Evolutionary conservation across 179 eudicot species (phyloP), one percentile per base, ranked within the genome.

Genomic region (Drosera spatulata): DNA sequence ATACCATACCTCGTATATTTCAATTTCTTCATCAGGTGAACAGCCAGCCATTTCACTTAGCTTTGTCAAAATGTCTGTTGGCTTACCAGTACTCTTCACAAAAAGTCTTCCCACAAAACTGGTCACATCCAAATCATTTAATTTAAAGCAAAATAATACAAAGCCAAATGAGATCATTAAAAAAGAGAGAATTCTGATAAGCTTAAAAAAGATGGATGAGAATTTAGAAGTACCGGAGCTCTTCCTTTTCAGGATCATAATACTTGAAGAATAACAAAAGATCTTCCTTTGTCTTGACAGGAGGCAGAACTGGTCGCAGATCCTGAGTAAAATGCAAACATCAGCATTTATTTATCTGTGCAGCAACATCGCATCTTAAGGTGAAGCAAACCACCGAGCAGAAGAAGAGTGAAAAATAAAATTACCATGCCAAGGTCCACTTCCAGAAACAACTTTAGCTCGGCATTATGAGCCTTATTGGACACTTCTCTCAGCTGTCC

Each of bases 31-130:
- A 64, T 82, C 85, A 65, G 87, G 68, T 61, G 73, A 68, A 69
- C 83, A 87, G 56, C 95, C 95, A 72, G 89, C 83, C 83, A 87
- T 66, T 70, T 91, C 91, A 76, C 79, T 85, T 51, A 94, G 74
- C 75, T 76, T 85, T 15, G 82, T 65, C 55, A 85, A 59, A 68
- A 94, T 84, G 22, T 94, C 96, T 57, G 66, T 73, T 51, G 97
- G 87, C 80, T 85, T 94, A 40, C 91, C 87, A 71, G 60, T 66
- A 66, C 82, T 85, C 80, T 87, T 91, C 60, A 94, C 99, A 73
- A 85, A 90, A 58, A 77, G 81, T 71, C 95, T 82, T 62, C 99
- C 99, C 58, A 87, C 85, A 59, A 72, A 94, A 50, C 99, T 94
- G 80, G 33, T 10, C 60, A 58, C 13, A 44, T 40, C 22, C 14